These are phyloP conservation scores for Theileria parva DNA, from an alignment of 169 alveolate genomes.

Conservation along the genomic window DNA sequence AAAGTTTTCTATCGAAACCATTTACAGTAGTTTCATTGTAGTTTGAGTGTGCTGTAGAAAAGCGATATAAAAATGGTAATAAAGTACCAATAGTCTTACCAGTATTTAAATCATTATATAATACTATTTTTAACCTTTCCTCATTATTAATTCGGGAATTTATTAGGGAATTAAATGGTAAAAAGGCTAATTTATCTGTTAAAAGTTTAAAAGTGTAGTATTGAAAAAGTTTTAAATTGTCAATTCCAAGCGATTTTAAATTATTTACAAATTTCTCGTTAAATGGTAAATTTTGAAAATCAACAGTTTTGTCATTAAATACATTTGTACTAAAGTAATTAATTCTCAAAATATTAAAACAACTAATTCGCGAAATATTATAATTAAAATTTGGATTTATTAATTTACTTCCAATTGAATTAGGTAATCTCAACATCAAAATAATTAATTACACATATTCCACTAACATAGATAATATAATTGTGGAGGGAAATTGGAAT, in stretches of 20 bases:
- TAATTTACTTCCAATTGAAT: background rate
- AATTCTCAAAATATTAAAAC: background rate
- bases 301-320: conserved; percentile 35
- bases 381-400: too few relatives aligned
- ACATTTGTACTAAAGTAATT: background rate
- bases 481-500: background rate
- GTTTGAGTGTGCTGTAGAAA: background rate
- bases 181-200: background rate
- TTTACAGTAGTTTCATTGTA: too few relatives aligned
- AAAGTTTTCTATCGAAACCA: background rate
- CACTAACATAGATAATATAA: background rate
- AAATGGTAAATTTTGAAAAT: conserved; percentile 17
- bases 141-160: conserved; percentile 1
- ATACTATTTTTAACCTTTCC: conserved; percentile 16
- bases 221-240: conserved; percentile 45
- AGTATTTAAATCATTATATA: conserved; percentile 33
- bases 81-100: conserved; percentile 55
- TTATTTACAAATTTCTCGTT: conserved; percentile 25
- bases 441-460: background rate
- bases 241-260: conserved; percentile 32
- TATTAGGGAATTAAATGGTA: conserved; percentile 1
- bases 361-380: background rate
- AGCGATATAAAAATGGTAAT: conserved; percentile 48
- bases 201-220: conserved; percentile 34
- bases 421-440: background rate